phyloP scores from a whole-genome alignment of 495 filamentous ascomycete genomes.

The Trichodelitschia bisporula region DNA sequence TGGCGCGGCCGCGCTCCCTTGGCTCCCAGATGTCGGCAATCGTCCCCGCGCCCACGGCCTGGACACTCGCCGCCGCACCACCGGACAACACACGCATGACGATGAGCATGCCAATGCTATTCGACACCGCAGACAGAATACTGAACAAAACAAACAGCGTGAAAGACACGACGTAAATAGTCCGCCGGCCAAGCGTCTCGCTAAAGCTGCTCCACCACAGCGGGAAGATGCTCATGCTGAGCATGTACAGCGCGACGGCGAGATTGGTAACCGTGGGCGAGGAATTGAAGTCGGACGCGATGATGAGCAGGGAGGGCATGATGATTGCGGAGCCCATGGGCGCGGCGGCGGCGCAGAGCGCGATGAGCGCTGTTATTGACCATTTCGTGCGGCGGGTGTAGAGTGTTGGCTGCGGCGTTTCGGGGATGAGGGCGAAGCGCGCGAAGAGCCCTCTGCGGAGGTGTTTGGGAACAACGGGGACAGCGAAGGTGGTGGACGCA shows the following conservation, averaged over 20 bases:
- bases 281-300: slow-evolving; percentile 37
- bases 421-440: slow-evolving; percentile 50
- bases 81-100: slow-evolving; percentile 63
- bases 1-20: slow-evolving; percentile 58
- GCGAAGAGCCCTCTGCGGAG: slow-evolving; percentile 55
- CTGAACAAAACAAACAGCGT: slow-evolving; percentile 57
- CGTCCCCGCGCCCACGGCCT: slow-evolving; percentile 80
- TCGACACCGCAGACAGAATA: slow-evolving; percentile 43
- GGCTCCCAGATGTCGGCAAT: slow-evolving; percentile 83
- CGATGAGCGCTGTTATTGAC: slow-evolving; percentile 60
- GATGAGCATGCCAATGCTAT: slow-evolving; percentile 63
- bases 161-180: slow-evolving; percentile 71
- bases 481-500: slow-evolving; percentile 7
- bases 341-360: slow-evolving; percentile 46
- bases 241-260: slow-evolving; percentile 71
- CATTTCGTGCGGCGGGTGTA: slow-evolving; percentile 57
- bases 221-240: slow-evolving; percentile 73
- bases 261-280: slow-evolving; percentile 55
- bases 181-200: slow-evolving; percentile 57
- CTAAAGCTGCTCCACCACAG: slow-evolving; percentile 91
- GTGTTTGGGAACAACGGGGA: slow-evolving; percentile 33
- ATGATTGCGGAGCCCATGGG: slow-evolving; percentile 75
- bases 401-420: slow-evolving; percentile 50
- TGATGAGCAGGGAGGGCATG: slow-evolving; percentile 48
- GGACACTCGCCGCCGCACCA: slow-evolving; percentile 66